These are phyloP conservation scores for Erucastrum elatum DNA, from an alignment of 345 rosid genomes.

Conservation along the genomic window DNA sequence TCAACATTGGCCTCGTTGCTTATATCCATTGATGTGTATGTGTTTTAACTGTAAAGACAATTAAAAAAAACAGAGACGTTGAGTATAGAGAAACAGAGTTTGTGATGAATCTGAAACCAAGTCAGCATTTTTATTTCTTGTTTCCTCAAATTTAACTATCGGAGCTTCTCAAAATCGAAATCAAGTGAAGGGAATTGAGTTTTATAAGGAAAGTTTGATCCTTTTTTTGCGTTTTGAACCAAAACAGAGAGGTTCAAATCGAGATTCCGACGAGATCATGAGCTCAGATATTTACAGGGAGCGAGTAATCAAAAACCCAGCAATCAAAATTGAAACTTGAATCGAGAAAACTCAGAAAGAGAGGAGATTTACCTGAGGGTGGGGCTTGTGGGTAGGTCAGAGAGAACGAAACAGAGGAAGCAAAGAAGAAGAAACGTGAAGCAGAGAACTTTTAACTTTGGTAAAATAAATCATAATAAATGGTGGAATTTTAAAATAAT, in stretches of 20 bases:
- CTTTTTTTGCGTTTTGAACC: background rate
- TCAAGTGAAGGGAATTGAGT: background rate
- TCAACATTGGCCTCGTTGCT: slow-evolving; percentile 85
- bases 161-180: background rate
- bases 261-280: slow-evolving; percentile 6
- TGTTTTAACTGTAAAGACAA: slow-evolving; percentile 21
- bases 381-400: background rate
- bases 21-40: slow-evolving; percentile 61
- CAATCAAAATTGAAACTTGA: background rate
- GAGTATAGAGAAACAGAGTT: background rate
- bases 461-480: slow-evolving; percentile 3
- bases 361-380: background rate
- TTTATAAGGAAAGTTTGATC: background rate
- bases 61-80: background rate
- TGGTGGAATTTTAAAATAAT: background rate
- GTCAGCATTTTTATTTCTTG: background rate
- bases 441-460: slow-evolving; percentile 35
- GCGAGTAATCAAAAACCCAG: background rate
- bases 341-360: slow-evolving; percentile 5
- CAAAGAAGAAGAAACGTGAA: slow-evolving; percentile 31
- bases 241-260: background rate
- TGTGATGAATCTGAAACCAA: slow-evolving; percentile 17
- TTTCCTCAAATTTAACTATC: slow-evolving; percentile 12
- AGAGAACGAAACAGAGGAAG: slow-evolving; percentile 9
- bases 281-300: background rate